Percentiles rank a stretch among this genome's conserved stretches.
Conservation (phyloP, 305 asterid species). For the Solanum hybrid region DNA sequence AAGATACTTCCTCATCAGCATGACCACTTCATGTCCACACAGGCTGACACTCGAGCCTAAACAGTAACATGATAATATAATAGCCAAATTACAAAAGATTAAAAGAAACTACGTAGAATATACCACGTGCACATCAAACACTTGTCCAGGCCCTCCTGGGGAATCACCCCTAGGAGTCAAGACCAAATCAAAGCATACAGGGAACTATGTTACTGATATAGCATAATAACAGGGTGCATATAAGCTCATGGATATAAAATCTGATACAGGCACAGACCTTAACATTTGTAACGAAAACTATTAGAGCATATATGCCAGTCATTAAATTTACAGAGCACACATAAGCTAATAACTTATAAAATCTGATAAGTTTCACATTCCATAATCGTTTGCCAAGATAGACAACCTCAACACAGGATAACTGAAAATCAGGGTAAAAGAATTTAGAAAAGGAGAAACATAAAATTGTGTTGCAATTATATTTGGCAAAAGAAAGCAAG, state of each 20-base stretch:
- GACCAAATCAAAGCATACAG: neutral
- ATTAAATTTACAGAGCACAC: neutral
- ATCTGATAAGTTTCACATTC: neutral
- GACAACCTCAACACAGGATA: neutral
- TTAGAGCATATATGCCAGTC: neutral
- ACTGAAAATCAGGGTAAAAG: neutral
- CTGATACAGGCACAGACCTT: neutral
- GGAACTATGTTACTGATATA: neutral
- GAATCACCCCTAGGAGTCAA: neutral
- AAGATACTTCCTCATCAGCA: neutral
- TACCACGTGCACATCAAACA: neutral
- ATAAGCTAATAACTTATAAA: neutral
- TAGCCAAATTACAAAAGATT: neutral
- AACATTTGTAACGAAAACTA: neutral
- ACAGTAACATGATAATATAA: neutral
- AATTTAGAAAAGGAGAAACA: neutral
- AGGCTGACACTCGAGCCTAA: neutral
- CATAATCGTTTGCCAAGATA: neutral
- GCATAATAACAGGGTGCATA: neutral
- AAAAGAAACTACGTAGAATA: neutral
- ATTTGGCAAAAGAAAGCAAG: neutral
- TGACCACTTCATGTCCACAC: neutral
- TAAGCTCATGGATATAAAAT: neutral
- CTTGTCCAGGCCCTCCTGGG: neutral
- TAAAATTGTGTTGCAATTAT: neutral